Evolutionary conservation across 169 alveolate species (phyloP), one percentile per base, ranked within the genome.

Genomic region (Eimeria falciformis): DNA sequence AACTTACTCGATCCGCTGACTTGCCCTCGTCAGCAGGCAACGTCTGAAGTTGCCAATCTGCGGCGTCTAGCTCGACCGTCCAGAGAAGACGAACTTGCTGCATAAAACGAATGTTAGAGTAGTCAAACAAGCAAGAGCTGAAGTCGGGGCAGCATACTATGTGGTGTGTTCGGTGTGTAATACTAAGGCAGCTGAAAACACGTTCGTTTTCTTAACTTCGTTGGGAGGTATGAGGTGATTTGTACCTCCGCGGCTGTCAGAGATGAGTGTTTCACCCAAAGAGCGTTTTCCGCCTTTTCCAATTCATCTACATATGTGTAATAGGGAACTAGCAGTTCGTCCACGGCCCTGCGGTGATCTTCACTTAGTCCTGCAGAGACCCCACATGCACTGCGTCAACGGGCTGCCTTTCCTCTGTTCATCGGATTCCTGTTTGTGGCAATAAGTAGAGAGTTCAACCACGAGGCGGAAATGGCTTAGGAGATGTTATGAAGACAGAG

Each of bases 261-360:
- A 1, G 37, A 17, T 5, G 40, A 17, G 12, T 62, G 75, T 18
- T 62, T 62, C 27, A 29, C 75, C 75, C 75, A 62, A 62, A 62
- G 75, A 2, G 75, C 75, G 37, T 62, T 23, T 62, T 62, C 75
- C 12, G 75, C 75, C 17, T 5, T 62, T 25, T 17, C 29, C 75
- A 62, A 29, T 25, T 62, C 75, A 23, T 62, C 17, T 11, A 25
- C 23, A 23, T 21, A n/a, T 9, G 37, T 62, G 40, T 21, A 62
- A 6, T 62, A 62, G 25, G 75, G 75, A 62, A 62, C 75, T 29
- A 62, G 40, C 75, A 62, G 37, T 29, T 62, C 75, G 29, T 62
- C 75, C 29, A 62, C 75, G 12, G 75, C 75, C 17, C 25, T 62
- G 40, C 75, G 75, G 75, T 23, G 75, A 29, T 62, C 75, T 25